Percentiles rank a stretch among this genome's conserved stretches.
Evolutionary conservation across 2,329 filamentous ascomycete species (phyloP).

Genomic region (Aureobasidium sp.): DNA sequence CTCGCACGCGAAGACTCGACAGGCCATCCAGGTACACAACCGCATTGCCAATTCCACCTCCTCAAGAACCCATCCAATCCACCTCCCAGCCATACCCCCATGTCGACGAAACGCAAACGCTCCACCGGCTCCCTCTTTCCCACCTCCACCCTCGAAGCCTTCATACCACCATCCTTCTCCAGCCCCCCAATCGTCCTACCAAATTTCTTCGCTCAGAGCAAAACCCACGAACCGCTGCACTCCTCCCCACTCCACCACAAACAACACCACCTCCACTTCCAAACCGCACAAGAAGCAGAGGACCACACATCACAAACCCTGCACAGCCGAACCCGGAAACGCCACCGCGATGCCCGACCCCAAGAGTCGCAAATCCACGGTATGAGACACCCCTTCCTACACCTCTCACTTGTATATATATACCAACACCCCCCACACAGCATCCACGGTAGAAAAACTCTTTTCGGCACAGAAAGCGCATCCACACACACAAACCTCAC

Average conservation of each 20-base stretch:
- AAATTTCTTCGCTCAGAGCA: slow-evolving; percentile 24
- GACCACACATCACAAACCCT: slow-evolving; percentile 29
- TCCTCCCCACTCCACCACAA: background rate
- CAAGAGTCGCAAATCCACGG: slow-evolving; percentile 48
- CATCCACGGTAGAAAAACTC: slow-evolving; percentile 37
- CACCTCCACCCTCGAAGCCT: slow-evolving; percentile 31
- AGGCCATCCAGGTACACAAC: background rate
- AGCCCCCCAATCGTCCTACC: slow-evolving; percentile 18
- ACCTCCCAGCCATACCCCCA: slow-evolving; percentile 8
- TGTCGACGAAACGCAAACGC: slow-evolving; percentile 52
- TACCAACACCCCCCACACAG: slow-evolving; percentile 20
- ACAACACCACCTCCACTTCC: background rate
- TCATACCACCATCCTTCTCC: slow-evolving; percentile 18
- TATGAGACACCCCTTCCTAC: slow-evolving; percentile 26
- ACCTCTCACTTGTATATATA: background rate
- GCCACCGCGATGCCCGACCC: slow-evolving; percentile 49
- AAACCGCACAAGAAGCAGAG: background rate
- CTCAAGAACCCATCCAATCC: background rate
- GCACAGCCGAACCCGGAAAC: slow-evolving; percentile 49
- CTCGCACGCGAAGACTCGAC: background rate
- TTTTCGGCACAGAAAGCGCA: slow-evolving; percentile 35
- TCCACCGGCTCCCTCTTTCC: slow-evolving; percentile 38
- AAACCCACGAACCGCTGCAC: slow-evolving; percentile 16
- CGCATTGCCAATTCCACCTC: background rate
- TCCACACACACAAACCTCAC: slow-evolving; percentile 22